These are phyloP conservation scores for Hymenoscyphus fructigenus DNA, from an alignment of 2,329 filamentous ascomycete genomes.

Conservation along the genomic window DNA sequence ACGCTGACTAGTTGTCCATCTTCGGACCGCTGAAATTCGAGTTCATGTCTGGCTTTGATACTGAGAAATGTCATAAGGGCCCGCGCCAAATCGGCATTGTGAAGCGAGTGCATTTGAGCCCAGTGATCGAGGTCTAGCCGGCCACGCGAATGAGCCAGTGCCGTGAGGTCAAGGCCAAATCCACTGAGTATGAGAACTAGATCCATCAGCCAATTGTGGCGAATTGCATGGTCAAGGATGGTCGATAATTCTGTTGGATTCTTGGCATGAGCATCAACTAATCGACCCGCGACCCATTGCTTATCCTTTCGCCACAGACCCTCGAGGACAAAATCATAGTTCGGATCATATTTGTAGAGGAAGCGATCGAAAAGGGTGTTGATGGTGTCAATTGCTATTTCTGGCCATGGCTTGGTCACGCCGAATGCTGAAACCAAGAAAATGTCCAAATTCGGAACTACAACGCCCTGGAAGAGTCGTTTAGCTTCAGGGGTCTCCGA, in stretches of 20 bases:
- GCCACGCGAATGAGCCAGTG: slow-evolving; percentile 77
- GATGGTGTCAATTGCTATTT: slow-evolving; percentile 71
- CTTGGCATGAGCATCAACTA: slow-evolving; percentile 73
- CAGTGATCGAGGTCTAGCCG: slow-evolving; percentile 80
- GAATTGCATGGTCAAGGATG: slow-evolving; percentile 77
- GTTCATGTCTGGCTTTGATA: slow-evolving; percentile 81
- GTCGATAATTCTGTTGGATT: slow-evolving; percentile 66
- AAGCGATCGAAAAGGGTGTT: slow-evolving; percentile 81
- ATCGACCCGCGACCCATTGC: slow-evolving; percentile 77
- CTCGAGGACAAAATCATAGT: slow-evolving; percentile 86
- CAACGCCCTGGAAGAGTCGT: slow-evolving; percentile 64
- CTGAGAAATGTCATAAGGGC: slow-evolving; percentile 77
- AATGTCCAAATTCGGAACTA: slow-evolving; percentile 72
- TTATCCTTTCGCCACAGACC: slow-evolving; percentile 90
- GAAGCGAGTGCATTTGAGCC: slow-evolving; percentile 66
- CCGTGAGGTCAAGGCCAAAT: slow-evolving; percentile 84
- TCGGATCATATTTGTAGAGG: slow-evolving; percentile 71
- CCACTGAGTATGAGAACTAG: slow-evolving; percentile 65
- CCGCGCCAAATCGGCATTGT: slow-evolving; percentile 65
- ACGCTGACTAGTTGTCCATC: slow-evolving; percentile 66
- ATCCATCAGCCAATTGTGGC: slow-evolving; percentile 81
- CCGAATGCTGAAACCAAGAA: slow-evolving; percentile 78
- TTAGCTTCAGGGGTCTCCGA: slow-evolving; percentile 64
- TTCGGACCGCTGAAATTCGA: slow-evolving; percentile 68
- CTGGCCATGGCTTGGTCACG: slow-evolving; percentile 74